Conservation (phyloP, 805 yeast species). For the Metschnikowia reukaufii region DNA sequence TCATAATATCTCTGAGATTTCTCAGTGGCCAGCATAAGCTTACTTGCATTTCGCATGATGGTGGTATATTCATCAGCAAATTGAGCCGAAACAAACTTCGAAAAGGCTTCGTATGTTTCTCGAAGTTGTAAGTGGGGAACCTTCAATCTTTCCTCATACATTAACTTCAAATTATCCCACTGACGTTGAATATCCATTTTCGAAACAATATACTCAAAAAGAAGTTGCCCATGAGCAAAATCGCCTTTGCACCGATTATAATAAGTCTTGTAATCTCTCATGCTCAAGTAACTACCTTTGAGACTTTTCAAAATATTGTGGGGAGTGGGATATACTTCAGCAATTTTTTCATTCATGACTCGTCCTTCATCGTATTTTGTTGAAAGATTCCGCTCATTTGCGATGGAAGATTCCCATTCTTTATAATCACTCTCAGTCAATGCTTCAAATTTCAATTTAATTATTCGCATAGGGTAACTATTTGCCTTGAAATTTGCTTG, state of each 20-base stretch:
- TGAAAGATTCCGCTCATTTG: too few species aligned
- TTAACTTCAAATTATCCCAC: slow-evolving; percentile 21
- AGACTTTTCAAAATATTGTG: neutral
- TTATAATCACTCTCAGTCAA: slow-evolving; percentile 6
- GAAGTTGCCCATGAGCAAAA: slow-evolving; percentile 19
- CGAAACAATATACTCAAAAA: slow-evolving; percentile 24
- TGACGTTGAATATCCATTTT: slow-evolving; percentile 6
- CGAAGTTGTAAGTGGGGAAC: slow-evolving; percentile 44
- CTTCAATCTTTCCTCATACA: slow-evolving; percentile 33
- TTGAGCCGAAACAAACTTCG: slow-evolving; percentile 38
- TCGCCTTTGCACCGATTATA: slow-evolving; percentile 27
- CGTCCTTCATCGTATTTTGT: too few species aligned
- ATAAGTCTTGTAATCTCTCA: slow-evolving; percentile 12
- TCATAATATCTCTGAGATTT: slow-evolving; percentile 34
- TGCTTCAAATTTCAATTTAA: slow-evolving; percentile 1
- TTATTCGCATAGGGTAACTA: slow-evolving; percentile 2
- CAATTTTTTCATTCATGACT: neutral
- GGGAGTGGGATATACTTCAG: slow-evolving; percentile 3
- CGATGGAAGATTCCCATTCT: slow-evolving; percentile 13
- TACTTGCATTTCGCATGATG: slow-evolving; percentile 38
- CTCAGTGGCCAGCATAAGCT: slow-evolving; percentile 28
- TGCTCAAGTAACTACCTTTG: neutral
- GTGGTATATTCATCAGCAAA: slow-evolving; percentile 29
- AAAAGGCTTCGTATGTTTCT: slow-evolving; percentile 39
- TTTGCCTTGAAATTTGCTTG: neutral